Evolutionary conservation across 2,329 filamentous ascomycete species (phyloP), one percentile per base, ranked within the genome.

Genomic region (Plectosphaerella sp.): DNA sequence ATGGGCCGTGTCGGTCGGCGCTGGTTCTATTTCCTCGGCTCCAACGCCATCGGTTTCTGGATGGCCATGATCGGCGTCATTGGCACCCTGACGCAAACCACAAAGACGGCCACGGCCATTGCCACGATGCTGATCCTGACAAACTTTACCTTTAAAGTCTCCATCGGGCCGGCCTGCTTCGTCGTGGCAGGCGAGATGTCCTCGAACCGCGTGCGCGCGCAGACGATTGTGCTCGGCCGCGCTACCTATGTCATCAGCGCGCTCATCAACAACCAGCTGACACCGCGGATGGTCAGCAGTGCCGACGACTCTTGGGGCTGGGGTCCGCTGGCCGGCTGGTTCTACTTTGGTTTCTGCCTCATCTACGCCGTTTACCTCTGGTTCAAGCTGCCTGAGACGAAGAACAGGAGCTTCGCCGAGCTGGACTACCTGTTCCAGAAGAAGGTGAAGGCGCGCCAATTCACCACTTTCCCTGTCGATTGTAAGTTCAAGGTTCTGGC

Each of bases 391-490:
- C 72, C 72, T 43, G 75, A 78, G 63, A 74, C 74, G 1, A 71
- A 67, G 45, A 71, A 72, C 14, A 67, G 72, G 46, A 72, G 67
- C 2, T 70, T 75, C 48, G 73, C 73, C 51, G 75, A 79, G 61
- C 69, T 79, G 16, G 75, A 78, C 54, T 62, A 69, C n/a, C 58
- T 79, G 52, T 78, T 79, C 59, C 67, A 73, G 49, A 63, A 58
- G 47, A 64, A 60, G 52, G 59, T 62, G 4, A 51, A 61, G 12
- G 66, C 69, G 6, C 61, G 67, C 48, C 65, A 71, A 48, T 75
- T 70, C 47, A 42, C 24, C 14, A 47, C 3, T 3, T 16, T 33
- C 45, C 45, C 45, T 35, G 24, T 47, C 24, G 45, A 47, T 47
- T 16, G 45, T 47, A 35, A 47, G 45, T 47, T 28, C 14, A 35